A percentile compares a stretch with the other conserved stretches of the same genome.
phyloP scores from a whole-genome alignment of 352 stramenopile species.

The Pythium oligandrum region DNA sequence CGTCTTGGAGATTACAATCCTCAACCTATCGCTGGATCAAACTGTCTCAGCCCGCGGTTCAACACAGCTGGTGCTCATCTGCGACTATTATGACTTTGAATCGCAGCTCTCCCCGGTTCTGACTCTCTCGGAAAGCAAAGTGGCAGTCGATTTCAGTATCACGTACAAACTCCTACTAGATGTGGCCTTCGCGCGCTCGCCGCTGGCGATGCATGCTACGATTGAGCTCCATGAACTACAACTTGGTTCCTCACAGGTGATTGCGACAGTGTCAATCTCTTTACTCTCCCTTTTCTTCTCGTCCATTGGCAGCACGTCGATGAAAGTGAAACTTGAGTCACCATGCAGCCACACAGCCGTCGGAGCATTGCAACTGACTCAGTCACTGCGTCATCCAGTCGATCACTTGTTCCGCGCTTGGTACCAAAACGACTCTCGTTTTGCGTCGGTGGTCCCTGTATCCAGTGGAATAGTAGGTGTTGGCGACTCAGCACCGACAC shows the following conservation, averaged over 20 bases:
- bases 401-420: slow-evolving; percentile 10
- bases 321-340: slow-evolving; percentile 13
- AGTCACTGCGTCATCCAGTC: slow-evolving; percentile 9
- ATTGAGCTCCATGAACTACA: slow-evolving; percentile 24
- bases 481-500: neutral
- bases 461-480: no score
- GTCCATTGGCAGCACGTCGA: neutral
- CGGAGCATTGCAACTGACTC: slow-evolving; percentile 5
- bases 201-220: slow-evolving; percentile 4
- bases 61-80: slow-evolving; percentile 19
- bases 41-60: no score
- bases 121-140: neutral
- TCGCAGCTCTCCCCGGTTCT: slow-evolving; percentile 29
- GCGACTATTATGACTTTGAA: slow-evolving; percentile 45
- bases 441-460: no score
- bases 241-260: neutral
- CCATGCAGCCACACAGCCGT: slow-evolving; percentile 11
- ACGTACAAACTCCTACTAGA: slow-evolving; percentile 27
- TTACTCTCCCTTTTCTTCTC: slow-evolving; percentile 24
- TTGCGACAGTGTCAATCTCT: neutral
- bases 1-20: slow-evolving; percentile 15
- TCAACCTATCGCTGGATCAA: slow-evolving; percentile 5
- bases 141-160: slow-evolving; percentile 24
- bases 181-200: slow-evolving; percentile 18
- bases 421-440: neutral